A percentile compares a stretch with the other conserved stretches of the same genome.
Conservation (phyloP, 768 basidiomycete genomes). For the Termitomyces sp. region DNA sequence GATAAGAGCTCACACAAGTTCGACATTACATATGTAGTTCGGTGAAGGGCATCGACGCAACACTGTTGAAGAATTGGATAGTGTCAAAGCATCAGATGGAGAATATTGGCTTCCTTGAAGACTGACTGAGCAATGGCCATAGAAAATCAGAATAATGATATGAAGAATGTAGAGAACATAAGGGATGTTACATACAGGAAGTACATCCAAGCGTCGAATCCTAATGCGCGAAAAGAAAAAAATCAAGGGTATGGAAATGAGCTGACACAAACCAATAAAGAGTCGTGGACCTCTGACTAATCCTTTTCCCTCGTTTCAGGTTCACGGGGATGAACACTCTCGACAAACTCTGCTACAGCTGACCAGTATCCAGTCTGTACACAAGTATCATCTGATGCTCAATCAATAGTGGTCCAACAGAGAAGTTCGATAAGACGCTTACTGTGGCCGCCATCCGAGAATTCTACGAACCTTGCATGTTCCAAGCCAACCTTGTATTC, state of each 20-base stretch:
- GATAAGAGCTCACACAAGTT: not conserved
- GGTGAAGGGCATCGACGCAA: not conserved
- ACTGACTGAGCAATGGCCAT: not conserved
- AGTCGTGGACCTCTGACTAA: not conserved
- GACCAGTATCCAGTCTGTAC: slow-evolving; percentile 53
- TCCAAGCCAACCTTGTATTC: slow-evolving; percentile 47
- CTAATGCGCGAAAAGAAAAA: not conserved
- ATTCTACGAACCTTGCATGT: slow-evolving; percentile 54
- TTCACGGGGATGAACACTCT: slow-evolving; percentile 31
- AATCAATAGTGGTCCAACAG: not conserved
- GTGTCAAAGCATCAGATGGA: not conserved
- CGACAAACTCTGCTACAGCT: slow-evolving; percentile 46
- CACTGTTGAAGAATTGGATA: not conserved
- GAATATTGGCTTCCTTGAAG: not conserved
- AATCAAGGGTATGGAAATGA: not conserved
- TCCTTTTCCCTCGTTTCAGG: not conserved
- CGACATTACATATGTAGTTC: too few relatives aligned
- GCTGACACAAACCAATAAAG: not conserved
- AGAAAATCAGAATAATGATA: not conserved
- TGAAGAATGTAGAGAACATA: not conserved
- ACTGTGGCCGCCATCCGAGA: slow-evolving; percentile 56
- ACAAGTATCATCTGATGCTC: slow-evolving; percentile 48
- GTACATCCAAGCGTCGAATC: not conserved
- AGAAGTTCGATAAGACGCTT: slow-evolving; percentile 10
- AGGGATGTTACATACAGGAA: not conserved